Evolutionary conservation across 352 stramenopile species (phyloP).

Genomic region (Phytophthora sojae): DNA sequence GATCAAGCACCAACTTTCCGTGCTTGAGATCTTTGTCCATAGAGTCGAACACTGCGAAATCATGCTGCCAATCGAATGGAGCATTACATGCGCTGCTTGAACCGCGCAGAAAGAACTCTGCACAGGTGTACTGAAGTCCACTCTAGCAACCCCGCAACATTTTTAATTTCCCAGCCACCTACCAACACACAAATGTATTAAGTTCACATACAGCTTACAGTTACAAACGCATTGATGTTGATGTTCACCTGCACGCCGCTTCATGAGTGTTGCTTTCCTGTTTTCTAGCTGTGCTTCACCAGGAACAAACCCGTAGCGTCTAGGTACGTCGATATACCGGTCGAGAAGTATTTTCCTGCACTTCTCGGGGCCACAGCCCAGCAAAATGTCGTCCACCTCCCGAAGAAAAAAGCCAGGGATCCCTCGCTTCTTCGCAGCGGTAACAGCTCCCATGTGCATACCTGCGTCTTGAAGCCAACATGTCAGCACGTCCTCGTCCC

Average conservation of each 20-base stretch:
- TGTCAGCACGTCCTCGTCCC: no score
- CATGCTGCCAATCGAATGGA: background rate
- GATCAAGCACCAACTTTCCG: background rate
- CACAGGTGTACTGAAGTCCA: conserved; percentile 12
- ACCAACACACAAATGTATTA: background rate
- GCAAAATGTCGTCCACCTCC: background rate
- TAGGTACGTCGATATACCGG: background rate
- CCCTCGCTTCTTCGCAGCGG: background rate
- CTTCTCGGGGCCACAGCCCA: background rate
- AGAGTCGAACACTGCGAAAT: background rate
- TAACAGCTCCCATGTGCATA: background rate
- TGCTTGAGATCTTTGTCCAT: conserved; percentile 11
- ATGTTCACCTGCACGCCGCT: background rate
- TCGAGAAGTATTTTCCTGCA: background rate
- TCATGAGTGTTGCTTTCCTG: background rate
- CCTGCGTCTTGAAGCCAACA: background rate
- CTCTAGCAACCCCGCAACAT: conserved; percentile 15
- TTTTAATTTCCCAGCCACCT: conserved; percentile 18
- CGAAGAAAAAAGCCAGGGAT: background rate
- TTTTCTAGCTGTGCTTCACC: background rate
- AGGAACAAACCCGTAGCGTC: background rate
- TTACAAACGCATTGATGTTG: no score
- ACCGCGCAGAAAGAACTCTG: conserved; percentile 10
- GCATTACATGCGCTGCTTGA: background rate
- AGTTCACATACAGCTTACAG: background rate